phyloP scores from a whole-genome alignment of 768 basidiomycete species.

The Lactifluus echinatus region DNA sequence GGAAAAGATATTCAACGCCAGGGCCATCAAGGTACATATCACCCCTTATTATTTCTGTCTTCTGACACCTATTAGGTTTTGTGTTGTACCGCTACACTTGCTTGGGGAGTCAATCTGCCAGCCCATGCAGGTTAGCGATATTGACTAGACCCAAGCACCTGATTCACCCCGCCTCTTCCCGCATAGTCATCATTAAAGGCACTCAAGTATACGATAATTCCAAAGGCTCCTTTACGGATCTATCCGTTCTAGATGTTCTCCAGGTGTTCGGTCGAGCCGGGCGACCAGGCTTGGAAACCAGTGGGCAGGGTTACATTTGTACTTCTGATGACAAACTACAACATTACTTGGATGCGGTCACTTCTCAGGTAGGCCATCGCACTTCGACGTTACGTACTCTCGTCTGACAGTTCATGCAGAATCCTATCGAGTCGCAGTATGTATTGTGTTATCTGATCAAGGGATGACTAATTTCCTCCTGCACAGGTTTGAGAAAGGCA shows the following conservation, averaged over 20 bases:
- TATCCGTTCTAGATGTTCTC: conserved; percentile 90
- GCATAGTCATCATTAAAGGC: conserved; percentile 86
- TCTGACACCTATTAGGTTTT: conserved; percentile 58
- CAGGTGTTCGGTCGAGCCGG: conserved; percentile 98
- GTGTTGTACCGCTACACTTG: conserved; percentile 95
- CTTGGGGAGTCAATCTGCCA: conserved; percentile 98
- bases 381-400: conserved; percentile 3
- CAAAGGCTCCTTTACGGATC: conserved; percentile 83
- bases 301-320: conserved; percentile 95
- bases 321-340: conserved; percentile 88
- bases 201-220: conserved; percentile 93
- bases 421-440: conserved; percentile 93
- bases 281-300: conserved; percentile 75
- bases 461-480: background rate
- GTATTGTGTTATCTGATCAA: conserved; percentile 22
- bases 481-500: conserved; percentile 63
- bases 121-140: conserved; percentile 77
- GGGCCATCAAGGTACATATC: conserved; percentile 74
- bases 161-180: conserved; percentile 4
- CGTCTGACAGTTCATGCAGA: conserved; percentile 34
- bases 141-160: background rate
- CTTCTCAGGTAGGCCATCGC: conserved; percentile 54
- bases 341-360: conserved; percentile 83
- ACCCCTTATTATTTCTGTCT: background rate
- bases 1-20: conserved; percentile 88